Evolutionary conservation across 441 rosid genomes (phyloP).

Genomic region (Populus trichocarpa): DNA sequence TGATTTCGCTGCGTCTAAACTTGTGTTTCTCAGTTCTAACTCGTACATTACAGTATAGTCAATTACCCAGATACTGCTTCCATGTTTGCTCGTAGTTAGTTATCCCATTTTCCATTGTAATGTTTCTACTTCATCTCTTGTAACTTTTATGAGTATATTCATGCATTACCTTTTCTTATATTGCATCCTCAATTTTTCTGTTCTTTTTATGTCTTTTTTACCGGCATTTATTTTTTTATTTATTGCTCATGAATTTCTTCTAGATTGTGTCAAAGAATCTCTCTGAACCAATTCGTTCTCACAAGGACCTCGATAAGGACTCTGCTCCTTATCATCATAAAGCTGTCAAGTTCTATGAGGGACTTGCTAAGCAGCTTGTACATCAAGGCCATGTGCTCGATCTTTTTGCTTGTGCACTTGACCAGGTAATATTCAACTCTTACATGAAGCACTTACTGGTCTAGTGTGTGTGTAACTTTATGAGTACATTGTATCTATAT

Average conservation of each 20-base stretch:
- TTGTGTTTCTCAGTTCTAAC: not conserved
- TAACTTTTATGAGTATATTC: not conserved
- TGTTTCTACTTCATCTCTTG: not conserved
- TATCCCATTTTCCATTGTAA: not conserved
- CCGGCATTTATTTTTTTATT: not conserved
- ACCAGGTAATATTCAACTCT: slow-evolving; percentile 58
- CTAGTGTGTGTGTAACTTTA: not conserved
- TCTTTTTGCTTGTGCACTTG: slow-evolving; percentile 89
- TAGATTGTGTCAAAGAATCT: slow-evolving; percentile 82
- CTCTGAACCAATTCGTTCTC: slow-evolving; percentile 91
- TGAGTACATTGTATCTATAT: not conserved
- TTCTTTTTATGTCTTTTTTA: not conserved
- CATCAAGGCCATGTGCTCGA: slow-evolving; percentile 97
- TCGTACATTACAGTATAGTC: not conserved
- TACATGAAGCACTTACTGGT: not conserved
- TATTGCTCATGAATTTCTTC: not conserved
- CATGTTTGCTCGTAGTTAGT: not conserved
- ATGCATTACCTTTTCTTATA: not conserved
- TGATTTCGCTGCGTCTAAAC: not conserved
- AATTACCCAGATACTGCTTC: not conserved
- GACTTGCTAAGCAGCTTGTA: slow-evolving; percentile 85
- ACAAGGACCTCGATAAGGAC: slow-evolving; percentile 87
- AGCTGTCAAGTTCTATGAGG: slow-evolving; percentile 78
- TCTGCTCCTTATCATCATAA: slow-evolving; percentile 67
- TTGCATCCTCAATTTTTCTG: not conserved